Evolutionary conservation across 495 filamentous ascomycete genomes (phyloP), one percentile per base, ranked within the genome.

Genomic region (Cercophora sp.): DNA sequence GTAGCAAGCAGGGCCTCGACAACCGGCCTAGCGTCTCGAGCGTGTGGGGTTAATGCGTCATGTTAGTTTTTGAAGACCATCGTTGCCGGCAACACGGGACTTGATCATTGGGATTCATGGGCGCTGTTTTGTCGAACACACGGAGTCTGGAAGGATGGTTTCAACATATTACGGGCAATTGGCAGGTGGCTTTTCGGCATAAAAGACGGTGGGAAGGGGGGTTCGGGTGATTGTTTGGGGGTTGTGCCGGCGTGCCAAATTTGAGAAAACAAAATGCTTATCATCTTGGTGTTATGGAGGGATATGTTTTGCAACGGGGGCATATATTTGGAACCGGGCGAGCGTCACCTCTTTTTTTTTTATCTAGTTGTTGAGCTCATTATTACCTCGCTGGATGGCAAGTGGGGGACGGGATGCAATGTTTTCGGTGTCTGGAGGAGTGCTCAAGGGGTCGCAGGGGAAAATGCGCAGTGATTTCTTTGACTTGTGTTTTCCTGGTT

Each of bases 11-110:
- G 37, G 79, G 79, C 23, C 74, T 88, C 25, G 82, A 85, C 43
- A 83, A 85, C 44, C 85, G 87, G 60, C 85, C 86, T 37, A 87
- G 85, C 42, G 86, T 89, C 52, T 90, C 86, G 86, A 85, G 85
- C 55, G n/a, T n/a, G n/a, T n/a, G n/a, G n/a, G n/a, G n/a, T n/a
- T n/a, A n/a, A n/a, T n/a, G n/a, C n/a, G n/a, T n/a, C n/a, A n/a
- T n/a, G n/a, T n/a, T n/a, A n/a, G n/a, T n/a, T n/a, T n/a, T n/a
- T n/a, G n/a, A n/a, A n/a, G n/a, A n/a, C n/a, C n/a, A n/a, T n/a
- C n/a, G n/a, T n/a, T n/a, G n/a, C n/a, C n/a, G n/a, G n/a, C n/a
- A n/a, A n/a, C n/a, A n/a, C n/a, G n/a, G n/a, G n/a, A n/a, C n/a
- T n/a, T n/a, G n/a, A n/a, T n/a, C n/a, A n/a, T n/a, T n/a, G n/a